phyloP scores from a whole-genome alignment of 306 rosid genomes.

The Luffa acutangula region DNA sequence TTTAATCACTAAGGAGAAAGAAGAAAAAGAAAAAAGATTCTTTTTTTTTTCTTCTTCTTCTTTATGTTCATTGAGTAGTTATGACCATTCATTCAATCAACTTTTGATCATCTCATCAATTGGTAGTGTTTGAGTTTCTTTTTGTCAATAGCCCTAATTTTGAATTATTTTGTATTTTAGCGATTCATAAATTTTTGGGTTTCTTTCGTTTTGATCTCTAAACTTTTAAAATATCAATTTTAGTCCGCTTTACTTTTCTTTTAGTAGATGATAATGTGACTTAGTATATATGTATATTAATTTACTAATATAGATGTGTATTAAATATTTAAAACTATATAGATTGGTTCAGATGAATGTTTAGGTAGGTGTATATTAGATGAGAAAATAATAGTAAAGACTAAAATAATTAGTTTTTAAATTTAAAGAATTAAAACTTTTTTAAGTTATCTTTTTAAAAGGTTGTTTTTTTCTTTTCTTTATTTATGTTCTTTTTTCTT shows the following conservation, averaged over 20 bases:
- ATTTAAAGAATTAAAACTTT: not conserved
- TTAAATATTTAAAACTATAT: too few relatives aligned
- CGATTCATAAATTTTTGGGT: not conserved
- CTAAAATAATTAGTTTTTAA: not conserved
- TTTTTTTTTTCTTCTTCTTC: not conserved
- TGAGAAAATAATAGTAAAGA: not conserved
- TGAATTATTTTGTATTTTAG: too few relatives aligned
- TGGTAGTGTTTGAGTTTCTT: not conserved
- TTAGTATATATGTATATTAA: too few relatives aligned
- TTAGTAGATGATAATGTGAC: too few relatives aligned
- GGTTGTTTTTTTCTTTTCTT: too few relatives aligned
- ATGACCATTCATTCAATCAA: not conserved
- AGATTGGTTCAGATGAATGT: too few relatives aligned
- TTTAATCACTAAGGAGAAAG: not conserved
- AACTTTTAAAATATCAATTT: too few relatives aligned
- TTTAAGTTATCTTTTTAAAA: too few relatives aligned
- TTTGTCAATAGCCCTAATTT: not conserved
- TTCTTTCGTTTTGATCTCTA: not conserved
- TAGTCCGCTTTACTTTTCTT: too few relatives aligned
- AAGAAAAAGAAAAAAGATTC: not conserved
- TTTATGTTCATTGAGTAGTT: not conserved
- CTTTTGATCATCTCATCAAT: not conserved
- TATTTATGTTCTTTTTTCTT: too few relatives aligned
- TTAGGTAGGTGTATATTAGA: not conserved
- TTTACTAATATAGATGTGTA: too few relatives aligned